Percentiles rank a stretch among this genome's conserved stretches.
Conservation (phyloP, 805 yeast species). For the Schwanniomyces polymorphus region DNA sequence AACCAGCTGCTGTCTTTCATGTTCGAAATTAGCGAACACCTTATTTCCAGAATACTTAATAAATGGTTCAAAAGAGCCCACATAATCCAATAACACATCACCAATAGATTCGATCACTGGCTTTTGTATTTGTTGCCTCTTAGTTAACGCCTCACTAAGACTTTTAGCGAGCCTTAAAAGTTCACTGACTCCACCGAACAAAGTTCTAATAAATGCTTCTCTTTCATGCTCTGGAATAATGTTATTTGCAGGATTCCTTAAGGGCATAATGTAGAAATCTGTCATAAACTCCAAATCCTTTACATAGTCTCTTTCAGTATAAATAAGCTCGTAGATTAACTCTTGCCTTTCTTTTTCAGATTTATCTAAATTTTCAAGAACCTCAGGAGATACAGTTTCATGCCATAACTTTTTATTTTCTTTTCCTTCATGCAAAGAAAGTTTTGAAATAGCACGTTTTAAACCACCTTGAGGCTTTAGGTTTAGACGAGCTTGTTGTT, state of each 20-base stretch:
- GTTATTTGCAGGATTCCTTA: slow-evolving; percentile 69
- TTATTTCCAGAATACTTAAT: slow-evolving; percentile 92
- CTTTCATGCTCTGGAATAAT: slow-evolving; percentile 87
- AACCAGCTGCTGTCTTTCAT: slow-evolving; percentile 88
- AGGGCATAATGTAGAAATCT: slow-evolving; percentile 91
- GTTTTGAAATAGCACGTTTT: slow-evolving; percentile 67
- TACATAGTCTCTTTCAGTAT: slow-evolving; percentile 93
- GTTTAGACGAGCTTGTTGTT: slow-evolving; percentile 91
- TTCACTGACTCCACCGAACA: slow-evolving; percentile 86
- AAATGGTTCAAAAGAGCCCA: slow-evolving; percentile 88
- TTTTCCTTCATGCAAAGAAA: slow-evolving; percentile 66
- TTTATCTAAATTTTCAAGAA: slow-evolving; percentile 77
- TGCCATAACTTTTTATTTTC: slow-evolving; percentile 91
- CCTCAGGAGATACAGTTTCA: slow-evolving; percentile 78
- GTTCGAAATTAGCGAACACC: slow-evolving; percentile 91
- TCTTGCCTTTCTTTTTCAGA: slow-evolving; percentile 92
- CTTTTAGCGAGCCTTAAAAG: slow-evolving; percentile 79
- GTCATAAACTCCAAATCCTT: slow-evolving; percentile 90
- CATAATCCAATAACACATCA: slow-evolving; percentile 80
- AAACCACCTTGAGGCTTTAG: slow-evolving; percentile 86
- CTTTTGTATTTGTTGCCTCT: slow-evolving; percentile 76
- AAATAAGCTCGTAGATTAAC: slow-evolving; percentile 88
- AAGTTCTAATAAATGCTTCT: slow-evolving; percentile 87
- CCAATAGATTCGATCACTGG: slow-evolving; percentile 86
- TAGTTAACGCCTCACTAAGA: slow-evolving; percentile 85